A percentile compares a stretch with the other conserved stretches of the same genome.
Conservation (phyloP, 2,329 filamentous ascomycete species). For the Aspergillus glaucus region DNA sequence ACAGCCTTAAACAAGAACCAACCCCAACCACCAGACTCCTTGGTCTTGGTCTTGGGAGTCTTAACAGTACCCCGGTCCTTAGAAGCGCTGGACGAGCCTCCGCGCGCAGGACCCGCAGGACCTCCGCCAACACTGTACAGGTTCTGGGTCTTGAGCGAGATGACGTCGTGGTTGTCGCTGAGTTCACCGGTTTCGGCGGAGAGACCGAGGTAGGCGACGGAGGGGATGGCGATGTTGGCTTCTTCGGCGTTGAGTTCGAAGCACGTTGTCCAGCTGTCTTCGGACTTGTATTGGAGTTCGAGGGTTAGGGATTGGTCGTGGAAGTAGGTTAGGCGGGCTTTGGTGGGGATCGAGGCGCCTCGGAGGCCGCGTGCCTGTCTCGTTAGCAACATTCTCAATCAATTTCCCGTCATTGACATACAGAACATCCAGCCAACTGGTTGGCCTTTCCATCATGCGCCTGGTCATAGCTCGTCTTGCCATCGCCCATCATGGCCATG, state of each 20-base stretch:
- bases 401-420: constrained; percentile 30
- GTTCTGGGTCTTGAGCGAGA: constrained; percentile 79
- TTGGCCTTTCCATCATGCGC: constrained; percentile 88
- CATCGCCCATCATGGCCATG: constrained; percentile 97
- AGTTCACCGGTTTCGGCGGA: constrained; percentile 83
- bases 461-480: constrained; percentile 83
- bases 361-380: constrained; percentile 72
- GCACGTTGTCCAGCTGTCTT: constrained; percentile 82
- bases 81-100: constrained; percentile 13
- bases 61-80: constrained; percentile 17
- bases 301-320: constrained; percentile 87
- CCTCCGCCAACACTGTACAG: constrained; percentile 57
- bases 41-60: constrained; percentile 10
- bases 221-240: constrained; percentile 70
- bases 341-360: constrained; percentile 71
- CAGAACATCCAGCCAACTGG: constrained; percentile 88
- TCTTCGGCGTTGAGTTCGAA: constrained; percentile 63
- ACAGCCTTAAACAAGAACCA: constrained; percentile 79
- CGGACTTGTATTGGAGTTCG: constrained; percentile 88
- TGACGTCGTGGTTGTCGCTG: constrained; percentile 95
- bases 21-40: constrained; percentile 49
- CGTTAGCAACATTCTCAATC: neutral
- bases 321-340: constrained; percentile 87
- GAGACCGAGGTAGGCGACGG: constrained; percentile 59
- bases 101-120: constrained; percentile 18